Percentiles rank a stretch among this genome's conserved stretches.
phyloP scores from a whole-genome alignment of 179 eudicot genomes.

The Monotropa hypopitys region DNA sequence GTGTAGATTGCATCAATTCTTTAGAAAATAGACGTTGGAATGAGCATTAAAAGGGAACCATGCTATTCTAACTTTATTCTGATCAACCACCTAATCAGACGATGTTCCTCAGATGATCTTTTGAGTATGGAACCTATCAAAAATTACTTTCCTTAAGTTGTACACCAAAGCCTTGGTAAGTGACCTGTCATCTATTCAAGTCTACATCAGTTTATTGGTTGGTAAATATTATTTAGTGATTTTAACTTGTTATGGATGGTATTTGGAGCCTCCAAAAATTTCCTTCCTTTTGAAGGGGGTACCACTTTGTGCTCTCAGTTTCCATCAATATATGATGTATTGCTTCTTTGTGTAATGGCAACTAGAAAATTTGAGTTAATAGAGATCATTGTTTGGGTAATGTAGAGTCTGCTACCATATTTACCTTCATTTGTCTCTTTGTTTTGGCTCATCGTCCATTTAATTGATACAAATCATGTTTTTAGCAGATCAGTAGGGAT shows the following conservation, averaged over 20 bases:
- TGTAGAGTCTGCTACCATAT: background rate
- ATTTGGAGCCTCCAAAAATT: too few relatives aligned
- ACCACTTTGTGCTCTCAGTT: too few relatives aligned
- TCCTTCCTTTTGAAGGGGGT: too few relatives aligned
- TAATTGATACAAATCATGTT: background rate
- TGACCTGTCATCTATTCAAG: conserved; percentile 6
- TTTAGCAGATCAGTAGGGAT: background rate
- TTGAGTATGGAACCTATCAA: conserved; percentile 4
- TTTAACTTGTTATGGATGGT: too few relatives aligned
- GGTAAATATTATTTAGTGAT: background rate
- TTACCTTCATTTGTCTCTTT: background rate
- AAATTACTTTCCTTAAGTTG: conserved; percentile 34
- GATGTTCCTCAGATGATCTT: background rate
- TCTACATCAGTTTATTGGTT: background rate
- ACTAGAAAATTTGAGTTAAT: background rate
- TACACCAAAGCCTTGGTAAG: conserved; percentile 87
- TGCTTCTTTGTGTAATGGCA: background rate
- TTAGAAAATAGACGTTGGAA: background rate
- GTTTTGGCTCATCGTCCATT: background rate
- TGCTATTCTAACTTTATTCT: background rate
- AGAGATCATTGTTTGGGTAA: background rate
- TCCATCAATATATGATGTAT: too few relatives aligned
- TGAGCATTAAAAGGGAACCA: background rate
- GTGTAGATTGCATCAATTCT: background rate
- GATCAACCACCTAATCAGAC: background rate